Conservation (phyloP, 257 asterid genomes). For the Linderniella brevidens region DNA sequence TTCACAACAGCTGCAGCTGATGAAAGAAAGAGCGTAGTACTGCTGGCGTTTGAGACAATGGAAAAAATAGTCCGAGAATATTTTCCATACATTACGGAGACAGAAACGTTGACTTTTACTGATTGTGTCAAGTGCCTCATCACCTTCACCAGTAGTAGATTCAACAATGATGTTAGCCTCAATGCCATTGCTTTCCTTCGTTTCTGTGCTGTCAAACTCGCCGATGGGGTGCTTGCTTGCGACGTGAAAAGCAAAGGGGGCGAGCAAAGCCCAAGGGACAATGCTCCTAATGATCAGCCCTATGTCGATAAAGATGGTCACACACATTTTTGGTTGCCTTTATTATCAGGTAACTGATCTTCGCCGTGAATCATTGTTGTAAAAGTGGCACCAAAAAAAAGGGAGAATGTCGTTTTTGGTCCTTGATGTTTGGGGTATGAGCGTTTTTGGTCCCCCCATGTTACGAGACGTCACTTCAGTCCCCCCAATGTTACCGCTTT, state of each 20-base stretch:
- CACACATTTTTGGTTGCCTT: conserved; percentile 69
- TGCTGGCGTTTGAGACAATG: conserved; percentile 93
- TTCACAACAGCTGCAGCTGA: conserved; percentile 97
- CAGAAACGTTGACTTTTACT: conserved; percentile 74
- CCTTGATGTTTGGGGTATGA: too few species aligned
- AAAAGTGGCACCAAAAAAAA: too few species aligned
- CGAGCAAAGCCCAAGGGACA: conserved; percentile 22
- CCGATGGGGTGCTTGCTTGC: conserved; percentile 88
- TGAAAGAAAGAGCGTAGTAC: conserved; percentile 89
- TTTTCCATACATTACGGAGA: conserved; percentile 87
- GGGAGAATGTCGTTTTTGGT: too few species aligned
- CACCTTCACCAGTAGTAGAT: conserved; percentile 84
- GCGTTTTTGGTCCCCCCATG: too few species aligned
- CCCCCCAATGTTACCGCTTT: too few species aligned
- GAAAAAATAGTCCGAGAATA: conserved; percentile 95
- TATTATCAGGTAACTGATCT: conserved; percentile 61
- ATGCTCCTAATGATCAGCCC: conserved; percentile 37
- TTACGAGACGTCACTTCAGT: too few species aligned
- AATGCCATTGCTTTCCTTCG: conserved; percentile 98
- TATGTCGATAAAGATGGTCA: conserved; percentile 47
- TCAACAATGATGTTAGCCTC: conserved; percentile 95
- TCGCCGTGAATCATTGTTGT: conserved; percentile 10
- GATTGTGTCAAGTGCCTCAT: conserved; percentile 95
- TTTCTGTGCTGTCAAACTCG: conserved; percentile 94
- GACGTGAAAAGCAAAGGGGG: conserved; percentile 39